These are phyloP conservation scores for Saccharomycopsis babjevae DNA, from an alignment of 805 yeast genomes.

Conservation along the genomic window DNA sequence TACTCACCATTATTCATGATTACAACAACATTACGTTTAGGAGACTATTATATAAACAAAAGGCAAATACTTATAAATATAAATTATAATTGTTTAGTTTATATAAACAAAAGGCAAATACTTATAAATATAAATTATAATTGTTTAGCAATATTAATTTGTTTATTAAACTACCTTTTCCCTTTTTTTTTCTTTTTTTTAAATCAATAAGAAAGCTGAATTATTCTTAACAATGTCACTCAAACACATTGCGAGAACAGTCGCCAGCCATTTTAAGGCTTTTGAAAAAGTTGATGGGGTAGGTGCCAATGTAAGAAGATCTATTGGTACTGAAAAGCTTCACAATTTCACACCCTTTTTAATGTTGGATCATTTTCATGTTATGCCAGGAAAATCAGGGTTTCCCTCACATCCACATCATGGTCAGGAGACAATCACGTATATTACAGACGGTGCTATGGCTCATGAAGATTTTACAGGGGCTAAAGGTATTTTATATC, in stretches of 20 bases:
- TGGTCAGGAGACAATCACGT: constrained; percentile 75
- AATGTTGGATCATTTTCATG: constrained; percentile 70
- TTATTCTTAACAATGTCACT: neutral
- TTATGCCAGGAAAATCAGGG: constrained; percentile 54
- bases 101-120: no score
- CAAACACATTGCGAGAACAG: constrained; percentile 29
- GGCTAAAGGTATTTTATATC: constrained; percentile 58
- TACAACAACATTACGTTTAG: no score
- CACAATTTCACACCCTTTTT: constrained; percentile 76
- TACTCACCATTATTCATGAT: no score
- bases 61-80: no score
- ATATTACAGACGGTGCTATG: constrained; percentile 52
- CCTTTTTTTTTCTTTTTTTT: no score
- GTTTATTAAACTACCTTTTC: no score
- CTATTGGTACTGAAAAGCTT: constrained; percentile 59
- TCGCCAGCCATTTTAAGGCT: constrained; percentile 45
- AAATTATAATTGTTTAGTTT: no score
- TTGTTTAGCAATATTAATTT: no score
- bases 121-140: no score
- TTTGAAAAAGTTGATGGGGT: constrained; percentile 73
- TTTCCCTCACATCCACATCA: constrained; percentile 81
- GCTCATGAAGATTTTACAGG: constrained; percentile 88
- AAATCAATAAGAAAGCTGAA: no score
- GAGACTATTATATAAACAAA: no score
- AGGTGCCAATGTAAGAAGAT: constrained; percentile 78